phyloP scores from a whole-genome alignment of 192 early-diverging fungal genomes.

The Pilaira anomala region DNA sequence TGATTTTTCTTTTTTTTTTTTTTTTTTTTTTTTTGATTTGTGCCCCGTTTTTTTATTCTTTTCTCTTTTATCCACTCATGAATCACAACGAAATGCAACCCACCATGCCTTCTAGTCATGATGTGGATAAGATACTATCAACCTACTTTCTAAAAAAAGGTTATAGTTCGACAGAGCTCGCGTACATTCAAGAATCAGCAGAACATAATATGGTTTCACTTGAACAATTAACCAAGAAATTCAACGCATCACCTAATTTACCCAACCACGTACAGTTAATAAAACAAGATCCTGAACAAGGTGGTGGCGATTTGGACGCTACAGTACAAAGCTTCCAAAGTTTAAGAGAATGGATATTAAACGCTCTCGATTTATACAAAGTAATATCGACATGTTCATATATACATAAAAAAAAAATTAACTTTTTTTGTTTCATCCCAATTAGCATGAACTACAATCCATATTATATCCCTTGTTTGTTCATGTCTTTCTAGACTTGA shows the following conservation, averaged over 20 bases:
- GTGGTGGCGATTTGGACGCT: conserved; percentile 63
- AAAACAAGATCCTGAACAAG: conserved; percentile 19
- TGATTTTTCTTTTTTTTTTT: too few relatives aligned
- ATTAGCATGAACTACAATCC: conserved; percentile 71
- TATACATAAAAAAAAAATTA: too few relatives aligned
- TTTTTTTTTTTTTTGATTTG: not conserved
- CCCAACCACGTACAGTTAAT: conserved; percentile 57
- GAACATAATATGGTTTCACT: conserved; percentile 3
- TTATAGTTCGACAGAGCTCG: conserved; percentile 58
- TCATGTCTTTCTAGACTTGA: conserved; percentile 82
- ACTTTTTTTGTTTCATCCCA: not conserved
- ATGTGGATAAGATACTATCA: conserved; percentile 5
- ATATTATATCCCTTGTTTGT: conserved; percentile 90
- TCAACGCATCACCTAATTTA: conserved; percentile 29
- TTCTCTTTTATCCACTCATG: not conserved
- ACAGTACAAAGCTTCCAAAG: conserved; percentile 74
- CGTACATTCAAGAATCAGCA: conserved; percentile 48
- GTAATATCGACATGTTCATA: conserved; percentile 27
- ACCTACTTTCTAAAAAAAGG: conserved; percentile 51
- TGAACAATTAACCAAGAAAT: not conserved
- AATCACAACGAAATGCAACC: conserved; percentile 9
- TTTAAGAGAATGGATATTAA: conserved; percentile 82
- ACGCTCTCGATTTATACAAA: conserved; percentile 89
- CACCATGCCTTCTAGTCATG: not conserved
- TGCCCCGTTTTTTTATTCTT: not conserved